Conservation (phyloP, 1,284 basidiomycete genomes). For the Phylloboletellus chloephorus region DNA sequence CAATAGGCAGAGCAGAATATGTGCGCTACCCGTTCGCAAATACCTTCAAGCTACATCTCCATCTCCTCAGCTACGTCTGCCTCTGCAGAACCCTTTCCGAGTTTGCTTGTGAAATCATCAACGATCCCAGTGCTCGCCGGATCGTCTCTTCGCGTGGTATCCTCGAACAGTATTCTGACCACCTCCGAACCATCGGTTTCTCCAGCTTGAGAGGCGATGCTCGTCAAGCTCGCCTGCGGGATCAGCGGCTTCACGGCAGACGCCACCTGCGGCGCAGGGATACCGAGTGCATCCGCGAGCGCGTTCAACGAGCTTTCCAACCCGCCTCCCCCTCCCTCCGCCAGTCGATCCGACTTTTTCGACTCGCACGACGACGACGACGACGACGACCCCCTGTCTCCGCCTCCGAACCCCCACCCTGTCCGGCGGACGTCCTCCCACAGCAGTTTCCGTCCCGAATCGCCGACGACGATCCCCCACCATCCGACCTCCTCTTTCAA, state of each 20-base stretch:
- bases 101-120: not conserved
- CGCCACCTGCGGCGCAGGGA: slow-evolving; percentile 55
- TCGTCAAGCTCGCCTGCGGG: slow-evolving; percentile 53
- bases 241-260: slow-evolving; percentile 54
- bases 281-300: slow-evolving; percentile 55
- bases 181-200: slow-evolving; percentile 38
- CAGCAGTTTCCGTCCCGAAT: not conserved
- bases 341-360: not conserved
- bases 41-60: not conserved
- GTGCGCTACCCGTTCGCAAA: too few relatives aligned
- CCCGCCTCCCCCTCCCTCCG: not conserved
- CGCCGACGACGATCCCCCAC: slow-evolving; percentile 20
- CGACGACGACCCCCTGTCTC: not conserved
- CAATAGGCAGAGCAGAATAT: too few relatives aligned
- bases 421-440: slow-evolving; percentile 8
- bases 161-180: slow-evolving; percentile 37
- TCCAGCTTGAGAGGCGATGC: slow-evolving; percentile 37
- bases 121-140: not conserved
- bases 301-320: slow-evolving; percentile 51
- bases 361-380: not conserved
- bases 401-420: not conserved
- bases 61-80: not conserved
- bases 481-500: slow-evolving; percentile 25
- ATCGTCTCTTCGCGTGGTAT: not conserved
- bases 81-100: not conserved